These are phyloP conservation scores for Talaromyces sp. DNA, from an alignment of 2,329 filamentous ascomycete species.

Conservation along the genomic window DNA sequence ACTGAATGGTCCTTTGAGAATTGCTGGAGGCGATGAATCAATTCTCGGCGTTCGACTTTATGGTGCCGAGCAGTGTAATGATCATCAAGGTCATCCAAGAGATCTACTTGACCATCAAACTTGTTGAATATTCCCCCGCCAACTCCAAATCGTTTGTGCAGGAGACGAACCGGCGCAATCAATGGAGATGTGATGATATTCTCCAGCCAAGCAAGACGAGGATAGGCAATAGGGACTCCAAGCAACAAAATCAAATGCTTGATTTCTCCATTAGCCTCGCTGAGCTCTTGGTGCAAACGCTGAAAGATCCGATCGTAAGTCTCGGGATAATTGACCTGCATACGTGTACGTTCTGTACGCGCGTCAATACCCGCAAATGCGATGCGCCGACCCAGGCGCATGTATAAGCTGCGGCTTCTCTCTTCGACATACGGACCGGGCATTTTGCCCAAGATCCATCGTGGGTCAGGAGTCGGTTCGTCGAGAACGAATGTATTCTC, in stretches of 20 bases:
- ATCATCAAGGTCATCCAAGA: slow-evolving; percentile 65
- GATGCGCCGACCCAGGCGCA: slow-evolving; percentile 64
- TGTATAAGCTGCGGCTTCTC: slow-evolving; percentile 60
- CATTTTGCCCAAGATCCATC: slow-evolving; percentile 74
- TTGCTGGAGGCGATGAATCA: slow-evolving; percentile 65
- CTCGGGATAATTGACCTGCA: slow-evolving; percentile 83
- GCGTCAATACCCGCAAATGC: slow-evolving; percentile 62
- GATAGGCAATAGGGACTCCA: slow-evolving; percentile 69
- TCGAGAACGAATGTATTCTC: slow-evolving; percentile 70
- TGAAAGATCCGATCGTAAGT: slow-evolving; percentile 62
- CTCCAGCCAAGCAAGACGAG: slow-evolving; percentile 90
- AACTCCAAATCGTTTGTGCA: slow-evolving; percentile 87
- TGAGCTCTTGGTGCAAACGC: slow-evolving; percentile 54
- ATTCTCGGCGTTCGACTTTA: slow-evolving; percentile 77
- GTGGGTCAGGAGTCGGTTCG: slow-evolving; percentile 59
- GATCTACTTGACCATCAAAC: slow-evolving; percentile 75
- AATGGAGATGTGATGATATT: slow-evolving; percentile 84
- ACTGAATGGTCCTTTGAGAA: slow-evolving; percentile 56
- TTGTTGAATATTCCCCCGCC: slow-evolving; percentile 86
- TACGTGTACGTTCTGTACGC: slow-evolving; percentile 74
- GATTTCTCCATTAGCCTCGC: slow-evolving; percentile 53
- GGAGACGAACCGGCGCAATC: slow-evolving; percentile 81
- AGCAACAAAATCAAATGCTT: slow-evolving; percentile 64
- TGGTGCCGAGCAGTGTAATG: slow-evolving; percentile 88
- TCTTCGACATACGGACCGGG: slow-evolving; percentile 69